These are phyloP conservation scores for Ormosia emarginata DNA, from an alignment of 306 rosid genomes.

Conservation along the genomic window DNA sequence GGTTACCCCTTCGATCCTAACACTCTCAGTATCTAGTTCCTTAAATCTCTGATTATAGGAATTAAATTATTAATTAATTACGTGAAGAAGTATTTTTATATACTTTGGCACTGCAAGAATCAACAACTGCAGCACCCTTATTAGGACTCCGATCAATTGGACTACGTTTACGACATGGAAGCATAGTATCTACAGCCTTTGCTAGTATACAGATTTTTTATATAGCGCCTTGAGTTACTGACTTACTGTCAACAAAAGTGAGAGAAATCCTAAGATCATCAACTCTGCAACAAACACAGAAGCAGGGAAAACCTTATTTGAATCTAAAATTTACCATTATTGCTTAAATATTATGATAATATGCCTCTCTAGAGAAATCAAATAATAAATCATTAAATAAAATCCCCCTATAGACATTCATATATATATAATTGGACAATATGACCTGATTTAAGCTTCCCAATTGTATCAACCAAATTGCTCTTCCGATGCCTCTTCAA, in stretches of 20 bases:
- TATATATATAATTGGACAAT: too few species aligned
- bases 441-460: slow-evolving; percentile 8
- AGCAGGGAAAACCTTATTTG: not conserved
- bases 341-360: not conserved
- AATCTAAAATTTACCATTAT: too few species aligned
- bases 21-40: too few species aligned
- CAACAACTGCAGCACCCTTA: not conserved
- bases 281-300: not conserved
- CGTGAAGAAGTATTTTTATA: not conserved
- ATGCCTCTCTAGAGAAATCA: not conserved
- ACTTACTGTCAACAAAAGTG: not conserved
- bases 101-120: slow-evolving; percentile 6
- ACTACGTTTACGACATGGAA: slow-evolving; percentile 2
- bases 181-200: not conserved
- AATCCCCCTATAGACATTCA: too few species aligned
- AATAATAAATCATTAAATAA: not conserved
- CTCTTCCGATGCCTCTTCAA: not conserved
- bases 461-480: slow-evolving; percentile 1
- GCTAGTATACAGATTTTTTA: slow-evolving; percentile 4
- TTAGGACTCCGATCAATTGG: not conserved
- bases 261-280: slow-evolving; percentile 10
- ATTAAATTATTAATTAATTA: not conserved
- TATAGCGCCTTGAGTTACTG: not conserved
- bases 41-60: not conserved
- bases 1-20: too few species aligned